Evolutionary conservation across 208 protist species (phyloP).

Genomic region (Trypanosoma grayi): DNA sequence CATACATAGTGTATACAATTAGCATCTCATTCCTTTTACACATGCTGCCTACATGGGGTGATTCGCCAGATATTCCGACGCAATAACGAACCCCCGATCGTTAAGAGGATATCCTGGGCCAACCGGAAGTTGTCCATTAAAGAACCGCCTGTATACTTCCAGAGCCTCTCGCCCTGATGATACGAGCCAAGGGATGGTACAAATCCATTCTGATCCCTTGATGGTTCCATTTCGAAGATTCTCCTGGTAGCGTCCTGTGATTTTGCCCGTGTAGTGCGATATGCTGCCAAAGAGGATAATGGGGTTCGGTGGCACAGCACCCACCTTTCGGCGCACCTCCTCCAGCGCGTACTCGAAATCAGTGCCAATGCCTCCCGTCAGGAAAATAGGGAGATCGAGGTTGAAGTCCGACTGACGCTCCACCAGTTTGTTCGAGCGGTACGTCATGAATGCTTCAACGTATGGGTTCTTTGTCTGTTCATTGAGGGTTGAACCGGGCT

Average conservation of each 20-base stretch:
- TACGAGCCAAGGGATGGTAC: conserved; percentile 88
- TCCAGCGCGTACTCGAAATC: conserved; percentile 94
- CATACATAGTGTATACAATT: too few species aligned
- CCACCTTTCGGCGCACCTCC: conserved; percentile 93
- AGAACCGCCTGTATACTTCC: conserved; percentile 85
- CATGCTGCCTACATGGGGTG: conserved; percentile 1
- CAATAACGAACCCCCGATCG: conserved; percentile 86
- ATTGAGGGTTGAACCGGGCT: conserved; percentile 90
- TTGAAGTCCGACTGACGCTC: conserved; percentile 94
- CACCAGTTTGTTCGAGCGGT: conserved; percentile 90
- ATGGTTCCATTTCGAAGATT: conserved; percentile 85
- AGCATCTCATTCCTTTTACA: too few species aligned
- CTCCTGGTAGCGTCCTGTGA: conserved; percentile 68
- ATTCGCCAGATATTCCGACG: conserved; percentile 51
- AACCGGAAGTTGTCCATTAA: conserved; percentile 68
- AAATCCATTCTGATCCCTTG: conserved; percentile 92
- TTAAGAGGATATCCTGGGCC: conserved; percentile 68
- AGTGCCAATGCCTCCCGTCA: conserved; percentile 90
- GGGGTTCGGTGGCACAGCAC: conserved; percentile 73
- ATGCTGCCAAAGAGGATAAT: conserved; percentile 86
- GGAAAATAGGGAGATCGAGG: conserved; percentile 92
- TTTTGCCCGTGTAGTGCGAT: conserved; percentile 79
- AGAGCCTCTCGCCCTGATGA: conserved; percentile 81
- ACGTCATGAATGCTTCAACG: conserved; percentile 91
- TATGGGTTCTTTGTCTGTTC: conserved; percentile 91